Evolutionary conservation across 2,329 filamentous ascomycete genomes (phyloP).

Genomic region (Lecanicillium sp.): DNA sequence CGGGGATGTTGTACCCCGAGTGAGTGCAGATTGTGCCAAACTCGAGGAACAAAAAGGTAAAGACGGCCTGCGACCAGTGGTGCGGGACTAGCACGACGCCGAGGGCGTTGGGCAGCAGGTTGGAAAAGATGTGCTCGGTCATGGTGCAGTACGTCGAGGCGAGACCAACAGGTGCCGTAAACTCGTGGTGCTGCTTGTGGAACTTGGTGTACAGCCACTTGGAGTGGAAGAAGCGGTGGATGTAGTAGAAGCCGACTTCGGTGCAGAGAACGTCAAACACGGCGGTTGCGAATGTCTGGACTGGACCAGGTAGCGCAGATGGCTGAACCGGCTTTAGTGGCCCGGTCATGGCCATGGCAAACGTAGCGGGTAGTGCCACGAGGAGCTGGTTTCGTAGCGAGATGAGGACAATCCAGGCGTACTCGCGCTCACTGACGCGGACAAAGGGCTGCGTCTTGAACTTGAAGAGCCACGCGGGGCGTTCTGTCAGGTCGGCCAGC

Average conservation of each 20-base stretch:
- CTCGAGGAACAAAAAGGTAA: conserved; percentile 12
- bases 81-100: conserved; percentile 8
- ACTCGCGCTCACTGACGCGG: conserved; percentile 8
- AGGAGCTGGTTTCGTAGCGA: conserved; percentile 36
- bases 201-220: conserved; percentile 34
- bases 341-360: not conserved
- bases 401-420: conserved; percentile 17
- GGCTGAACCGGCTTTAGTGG: conserved; percentile 2
- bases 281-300: conserved; percentile 8
- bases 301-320: conserved; percentile 3
- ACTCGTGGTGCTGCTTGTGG: conserved; percentile 44
- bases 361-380: conserved; percentile 9
- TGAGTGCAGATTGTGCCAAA: conserved; percentile 11
- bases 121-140: conserved; percentile 40
- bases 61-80: conserved; percentile 12
- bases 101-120: conserved; percentile 37
- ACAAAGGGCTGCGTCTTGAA: conserved; percentile 43
- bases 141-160: conserved; percentile 44
- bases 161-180: conserved; percentile 41
- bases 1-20: conserved; percentile 11
- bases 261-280: conserved; percentile 11
- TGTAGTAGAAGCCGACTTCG: conserved; percentile 42
- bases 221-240: conserved; percentile 39
- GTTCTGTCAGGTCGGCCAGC: conserved; percentile 26
- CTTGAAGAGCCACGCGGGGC: conserved; percentile 32